These are phyloP conservation scores for Cadophora sp. DNA, from an alignment of 2,329 filamentous ascomycete species.

Conservation along the genomic window DNA sequence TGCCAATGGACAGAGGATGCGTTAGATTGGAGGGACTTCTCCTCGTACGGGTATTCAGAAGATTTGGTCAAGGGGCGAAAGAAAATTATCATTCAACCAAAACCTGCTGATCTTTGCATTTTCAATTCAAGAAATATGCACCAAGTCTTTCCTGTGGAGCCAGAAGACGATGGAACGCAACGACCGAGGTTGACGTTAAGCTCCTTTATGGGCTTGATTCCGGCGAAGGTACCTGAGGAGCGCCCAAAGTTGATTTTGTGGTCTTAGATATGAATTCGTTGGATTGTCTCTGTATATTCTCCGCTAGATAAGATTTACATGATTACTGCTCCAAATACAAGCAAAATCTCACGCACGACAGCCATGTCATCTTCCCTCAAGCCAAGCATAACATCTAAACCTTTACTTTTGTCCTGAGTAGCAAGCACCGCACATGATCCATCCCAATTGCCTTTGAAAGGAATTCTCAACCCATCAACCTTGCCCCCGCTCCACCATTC, in stretches of 20 bases:
- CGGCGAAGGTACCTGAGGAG: neutral
- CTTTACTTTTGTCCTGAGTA: neutral
- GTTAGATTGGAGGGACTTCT: conserved; percentile 5
- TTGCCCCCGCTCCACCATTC: neutral
- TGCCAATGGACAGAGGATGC: conserved; percentile 14
- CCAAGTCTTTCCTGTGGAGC: conserved; percentile 6
- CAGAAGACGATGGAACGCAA: conserved; percentile 8
- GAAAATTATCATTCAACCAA: conserved; percentile 10
- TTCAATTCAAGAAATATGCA: conserved; percentile 8
- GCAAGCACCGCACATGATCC: neutral
- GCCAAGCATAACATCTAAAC: neutral
- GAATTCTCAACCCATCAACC: neutral
- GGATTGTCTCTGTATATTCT: neutral
- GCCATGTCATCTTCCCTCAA: conserved; percentile 3
- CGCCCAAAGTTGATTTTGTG: conserved; percentile 13
- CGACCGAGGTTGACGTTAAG: conserved; percentile 7
- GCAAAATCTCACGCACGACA: neutral
- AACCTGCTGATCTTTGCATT: conserved; percentile 5
- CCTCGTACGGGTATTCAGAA: conserved; percentile 4
- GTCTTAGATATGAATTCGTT: neutral
- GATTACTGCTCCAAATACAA: conserved; percentile 3
- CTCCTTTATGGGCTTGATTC: conserved; percentile 15
- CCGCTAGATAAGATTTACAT: neutral
- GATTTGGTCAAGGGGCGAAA: conserved; percentile 7
- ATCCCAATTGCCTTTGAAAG: conserved; percentile 2